phyloP scores from a whole-genome alignment of 306 rosid genomes.

The Castanopsis chinensis region DNA sequence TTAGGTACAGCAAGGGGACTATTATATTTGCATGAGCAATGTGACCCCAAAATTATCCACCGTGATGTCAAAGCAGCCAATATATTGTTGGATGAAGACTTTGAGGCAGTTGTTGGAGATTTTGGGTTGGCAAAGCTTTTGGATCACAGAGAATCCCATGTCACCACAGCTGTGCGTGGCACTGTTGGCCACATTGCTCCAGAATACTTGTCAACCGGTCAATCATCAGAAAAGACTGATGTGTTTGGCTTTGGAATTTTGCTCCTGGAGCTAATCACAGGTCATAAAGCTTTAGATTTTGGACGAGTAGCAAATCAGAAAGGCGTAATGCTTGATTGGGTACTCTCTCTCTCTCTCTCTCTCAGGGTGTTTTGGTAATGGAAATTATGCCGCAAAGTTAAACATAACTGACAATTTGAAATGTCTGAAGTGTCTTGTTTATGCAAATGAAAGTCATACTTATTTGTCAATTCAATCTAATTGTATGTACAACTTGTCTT shows the following conservation, averaged over 20 bases:
- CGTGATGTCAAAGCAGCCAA: constrained; percentile 99
- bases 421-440: neutral
- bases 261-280: constrained; percentile 91
- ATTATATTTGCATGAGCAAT: constrained; percentile 95
- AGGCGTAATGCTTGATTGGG: constrained; percentile 98
- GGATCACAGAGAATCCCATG: constrained; percentile 96
- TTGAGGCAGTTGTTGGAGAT: constrained; percentile 97
- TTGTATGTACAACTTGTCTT: neutral
- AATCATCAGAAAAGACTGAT: constrained; percentile 95
- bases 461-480: constrained; percentile 3
- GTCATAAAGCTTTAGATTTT: constrained; percentile 94
- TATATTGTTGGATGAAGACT: constrained; percentile 90
- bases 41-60: constrained; percentile 96
- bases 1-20: constrained; percentile 97
- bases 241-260: constrained; percentile 97
- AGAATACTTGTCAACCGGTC: constrained; percentile 92
- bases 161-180: constrained; percentile 97
- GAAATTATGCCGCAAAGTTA: neutral
- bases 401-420: neutral
- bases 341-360: constrained; percentile 32
- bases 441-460: neutral
- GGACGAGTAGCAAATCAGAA: constrained; percentile 95
- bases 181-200: constrained; percentile 98
- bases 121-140: constrained; percentile 97
- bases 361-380: neutral